These are phyloP conservation scores for Macrophomina pseudophaseolina DNA, from an alignment of 2,329 filamentous ascomycete genomes.

Conservation along the genomic window DNA sequence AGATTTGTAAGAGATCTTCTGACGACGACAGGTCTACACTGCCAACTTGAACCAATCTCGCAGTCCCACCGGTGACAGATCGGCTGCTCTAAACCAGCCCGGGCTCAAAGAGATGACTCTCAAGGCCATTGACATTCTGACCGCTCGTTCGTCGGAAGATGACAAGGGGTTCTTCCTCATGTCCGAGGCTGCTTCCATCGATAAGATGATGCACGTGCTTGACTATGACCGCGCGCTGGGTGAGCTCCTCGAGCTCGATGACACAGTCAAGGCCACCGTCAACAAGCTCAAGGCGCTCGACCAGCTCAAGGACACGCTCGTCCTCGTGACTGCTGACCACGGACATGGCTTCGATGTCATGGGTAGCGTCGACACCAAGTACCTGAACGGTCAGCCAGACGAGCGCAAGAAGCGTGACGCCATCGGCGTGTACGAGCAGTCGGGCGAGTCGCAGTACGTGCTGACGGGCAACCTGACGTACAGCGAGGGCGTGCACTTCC, in stretches of 20 bases:
- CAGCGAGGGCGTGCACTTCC: slow-evolving; percentile 76
- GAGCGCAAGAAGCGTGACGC: slow-evolving; percentile 77
- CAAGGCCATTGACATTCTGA: slow-evolving; percentile 82
- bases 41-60: slow-evolving; percentile 73
- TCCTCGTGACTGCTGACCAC: slow-evolving; percentile 85
- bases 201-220: slow-evolving; percentile 86
- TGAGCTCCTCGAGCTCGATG: slow-evolving; percentile 83
- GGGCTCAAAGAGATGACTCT: slow-evolving; percentile 89
- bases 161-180: slow-evolving; percentile 85
- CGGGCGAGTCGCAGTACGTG: slow-evolving; percentile 77
- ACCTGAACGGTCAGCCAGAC: slow-evolving; percentile 67
- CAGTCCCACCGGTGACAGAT: slow-evolving; percentile 68
- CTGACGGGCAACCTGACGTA: slow-evolving; percentile 66
- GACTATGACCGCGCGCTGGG: slow-evolving; percentile 87
- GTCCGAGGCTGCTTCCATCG: slow-evolving; percentile 83
- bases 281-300: slow-evolving; percentile 69
- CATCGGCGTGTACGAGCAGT: slow-evolving; percentile 73
- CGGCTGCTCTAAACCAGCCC: slow-evolving; percentile 73
- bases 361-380: slow-evolving; percentile 79
- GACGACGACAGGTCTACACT: slow-evolving; percentile 61
- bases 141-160: slow-evolving; percentile 58
- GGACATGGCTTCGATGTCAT: slow-evolving; percentile 90
- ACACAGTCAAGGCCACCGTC: slow-evolving; percentile 78
- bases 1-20: neutral
- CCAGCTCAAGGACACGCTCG: slow-evolving; percentile 74